Base-by-base conservation (phyloP, 78 protist genomes). In the Bigelowiella natans region DNA sequence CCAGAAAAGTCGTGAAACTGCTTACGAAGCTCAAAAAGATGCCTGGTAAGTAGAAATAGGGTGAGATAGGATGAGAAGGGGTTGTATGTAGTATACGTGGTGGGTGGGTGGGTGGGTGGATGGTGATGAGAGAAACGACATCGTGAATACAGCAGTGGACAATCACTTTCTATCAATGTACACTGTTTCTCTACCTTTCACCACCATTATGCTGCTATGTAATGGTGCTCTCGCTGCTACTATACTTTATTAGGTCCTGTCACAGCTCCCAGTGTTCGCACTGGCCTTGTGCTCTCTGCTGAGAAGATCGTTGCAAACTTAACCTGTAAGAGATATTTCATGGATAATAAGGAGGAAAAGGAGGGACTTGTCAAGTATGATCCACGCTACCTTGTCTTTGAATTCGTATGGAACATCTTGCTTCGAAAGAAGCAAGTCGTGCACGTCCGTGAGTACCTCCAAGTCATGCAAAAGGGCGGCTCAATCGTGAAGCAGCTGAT, bases 401-500 rank as follows among this genome's bases (percentile, higher is more conserved):
- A 93, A 64, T 93, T 91, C 92, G 64, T 63, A n/a, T 90, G 91
- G 92, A 93, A 93, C 82, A 37, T 93, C 64, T 37, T 93, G 37
- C 92, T 93, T 38, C 92, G 95, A 0, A 0, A 11, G 31, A 30
- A 38, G n/a, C 95, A 93, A 40, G 87, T 94, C 37, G 36, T 37
- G 36, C 83, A 64, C 3, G 7, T 89, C 39, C 82, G 0, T 1
- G 91, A 89, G 73, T 89, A 64, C 31, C 38, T 82, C 37, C 2
- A 0, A 3, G 86, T 85, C 29, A 40, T 89, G n/a, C 30, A 84
- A 0, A 2, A 0, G 0, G 73, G 88, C 0, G 0, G 1, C 31
- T 84, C 91, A 3, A 82, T 82, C 18, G 95, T 94, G 40, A 89
- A 91, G 88, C 95, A 94, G 90, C 88, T 94, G 95, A 90, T 94